phyloP scores from a whole-genome alignment of 2,329 filamentous ascomycete genomes.

The Fusarium austroafricanum region DNA sequence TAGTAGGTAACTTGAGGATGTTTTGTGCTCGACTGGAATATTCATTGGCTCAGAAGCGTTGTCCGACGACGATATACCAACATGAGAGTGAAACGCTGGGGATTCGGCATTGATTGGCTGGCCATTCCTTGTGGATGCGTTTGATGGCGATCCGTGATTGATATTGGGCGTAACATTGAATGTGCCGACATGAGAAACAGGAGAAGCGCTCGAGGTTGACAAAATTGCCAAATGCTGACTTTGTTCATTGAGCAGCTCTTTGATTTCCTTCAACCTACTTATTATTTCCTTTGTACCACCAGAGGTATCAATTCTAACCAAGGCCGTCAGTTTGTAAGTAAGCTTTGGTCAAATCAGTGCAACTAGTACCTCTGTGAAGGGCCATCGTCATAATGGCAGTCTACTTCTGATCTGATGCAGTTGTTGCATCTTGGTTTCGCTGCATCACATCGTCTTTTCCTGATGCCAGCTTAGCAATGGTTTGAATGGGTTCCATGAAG shows the following conservation, averaged over 20 bases:
- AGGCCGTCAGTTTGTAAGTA: neutral
- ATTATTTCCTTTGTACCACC: neutral
- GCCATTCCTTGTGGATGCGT: too few species aligned
- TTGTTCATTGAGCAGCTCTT: neutral
- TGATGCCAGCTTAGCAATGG: neutral
- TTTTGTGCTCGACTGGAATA: neutral
- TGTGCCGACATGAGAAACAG: too few species aligned
- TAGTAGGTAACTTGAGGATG: neutral
- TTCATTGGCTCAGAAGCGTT: neutral
- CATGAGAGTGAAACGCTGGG: too few species aligned
- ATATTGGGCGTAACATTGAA: neutral
- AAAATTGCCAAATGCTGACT: neutral
- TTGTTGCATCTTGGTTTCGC: neutral
- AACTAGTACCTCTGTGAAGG: neutral
- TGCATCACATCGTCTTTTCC: neutral
- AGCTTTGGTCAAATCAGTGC: too few species aligned
- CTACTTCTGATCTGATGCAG: neutral
- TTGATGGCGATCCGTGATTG: neutral
- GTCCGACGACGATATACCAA: neutral
- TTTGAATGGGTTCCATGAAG: fast-evolving
- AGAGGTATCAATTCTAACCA: neutral
- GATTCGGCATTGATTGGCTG: neutral
- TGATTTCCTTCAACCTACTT: neutral
- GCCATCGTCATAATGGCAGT: neutral
- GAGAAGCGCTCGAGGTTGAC: neutral